These are phyloP conservation scores for Pittosporum tobira DNA, from an alignment of 129 eudicot species.

Conservation along the genomic window DNA sequence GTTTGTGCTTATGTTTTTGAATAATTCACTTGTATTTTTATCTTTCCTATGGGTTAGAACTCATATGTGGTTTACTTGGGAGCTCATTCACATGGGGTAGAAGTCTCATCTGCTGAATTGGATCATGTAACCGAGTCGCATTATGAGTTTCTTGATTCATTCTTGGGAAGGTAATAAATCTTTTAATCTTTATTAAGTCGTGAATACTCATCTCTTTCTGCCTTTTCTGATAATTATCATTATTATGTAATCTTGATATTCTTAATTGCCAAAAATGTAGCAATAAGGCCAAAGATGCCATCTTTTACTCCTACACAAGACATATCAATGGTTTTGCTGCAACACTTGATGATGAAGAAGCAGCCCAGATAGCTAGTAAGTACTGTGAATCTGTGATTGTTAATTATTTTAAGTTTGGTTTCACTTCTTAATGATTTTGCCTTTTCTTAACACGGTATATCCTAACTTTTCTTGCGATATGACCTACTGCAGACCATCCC, in stretches of 20 bases:
- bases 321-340: constrained; percentile 98
- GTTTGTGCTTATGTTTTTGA: constrained; percentile 1
- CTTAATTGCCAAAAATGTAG: constrained; percentile 22
- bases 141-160: constrained; percentile 70
- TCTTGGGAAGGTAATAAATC: constrained; percentile 62
- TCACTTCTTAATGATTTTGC: neutral
- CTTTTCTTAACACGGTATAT: neutral
- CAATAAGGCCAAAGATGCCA: constrained; percentile 72
- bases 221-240: neutral
- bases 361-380: constrained; percentile 63
- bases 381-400: neutral
- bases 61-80: constrained; percentile 88
- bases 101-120: constrained; percentile 36
- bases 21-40: neutral
- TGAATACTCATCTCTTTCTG: neutral
- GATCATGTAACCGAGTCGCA: constrained; percentile 53
- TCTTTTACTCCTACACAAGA: constrained; percentile 80
- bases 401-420: neutral
- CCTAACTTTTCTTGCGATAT: neutral
- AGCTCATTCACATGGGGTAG: constrained; percentile 58
- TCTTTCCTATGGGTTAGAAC: constrained; percentile 17
- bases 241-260: neutral
- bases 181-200: neutral
- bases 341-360: constrained; percentile 66
- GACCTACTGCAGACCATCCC: constrained; percentile 59